Evolutionary conservation across 345 rosid genomes (phyloP).

Genomic region (Clarkia xantiana): DNA sequence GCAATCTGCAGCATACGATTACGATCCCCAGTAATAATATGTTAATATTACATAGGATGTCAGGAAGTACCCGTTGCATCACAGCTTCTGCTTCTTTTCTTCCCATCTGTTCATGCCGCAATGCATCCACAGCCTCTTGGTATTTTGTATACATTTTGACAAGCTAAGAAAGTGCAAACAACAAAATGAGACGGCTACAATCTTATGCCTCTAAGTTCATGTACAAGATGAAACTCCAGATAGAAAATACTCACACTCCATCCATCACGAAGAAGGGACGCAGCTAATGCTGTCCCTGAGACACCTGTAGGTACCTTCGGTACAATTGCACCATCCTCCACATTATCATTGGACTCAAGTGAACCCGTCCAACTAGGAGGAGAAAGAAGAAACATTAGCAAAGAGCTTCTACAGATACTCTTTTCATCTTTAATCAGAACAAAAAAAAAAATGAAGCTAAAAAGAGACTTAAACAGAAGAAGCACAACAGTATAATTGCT

Average conservation of each 20-base stretch:
- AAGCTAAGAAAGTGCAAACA: constrained; percentile 22
- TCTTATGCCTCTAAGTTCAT: too few species aligned
- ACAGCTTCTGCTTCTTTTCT: constrained; percentile 83
- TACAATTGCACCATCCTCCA: constrained; percentile 34
- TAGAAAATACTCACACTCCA: constrained; percentile 73
- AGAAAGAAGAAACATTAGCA: constrained; percentile 1
- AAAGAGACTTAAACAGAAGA: too few species aligned
- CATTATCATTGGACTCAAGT: constrained; percentile 22
- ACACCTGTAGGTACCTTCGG: constrained; percentile 80
- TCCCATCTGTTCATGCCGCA: constrained; percentile 90
- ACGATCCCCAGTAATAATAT: not conserved
- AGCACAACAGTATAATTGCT: too few species aligned
- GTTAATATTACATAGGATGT: not conserved
- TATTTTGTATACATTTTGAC: constrained; percentile 87
- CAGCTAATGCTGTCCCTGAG: constrained; percentile 91
- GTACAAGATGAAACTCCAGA: too few species aligned
- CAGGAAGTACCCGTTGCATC: constrained; percentile 59
- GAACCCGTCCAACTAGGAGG: constrained; percentile 24
- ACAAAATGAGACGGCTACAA: constrained; percentile 3
- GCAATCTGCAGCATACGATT: too few species aligned
- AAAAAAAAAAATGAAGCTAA: too few species aligned
- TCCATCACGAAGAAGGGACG: constrained; percentile 92
- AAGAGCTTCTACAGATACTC: too few species aligned
- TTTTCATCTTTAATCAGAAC: too few species aligned
- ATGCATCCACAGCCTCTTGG: constrained; percentile 96